These are phyloP conservation scores for Ophiostoma fasciatum DNA, from an alignment of 2,329 filamentous ascomycete species.

Conservation along the genomic window DNA sequence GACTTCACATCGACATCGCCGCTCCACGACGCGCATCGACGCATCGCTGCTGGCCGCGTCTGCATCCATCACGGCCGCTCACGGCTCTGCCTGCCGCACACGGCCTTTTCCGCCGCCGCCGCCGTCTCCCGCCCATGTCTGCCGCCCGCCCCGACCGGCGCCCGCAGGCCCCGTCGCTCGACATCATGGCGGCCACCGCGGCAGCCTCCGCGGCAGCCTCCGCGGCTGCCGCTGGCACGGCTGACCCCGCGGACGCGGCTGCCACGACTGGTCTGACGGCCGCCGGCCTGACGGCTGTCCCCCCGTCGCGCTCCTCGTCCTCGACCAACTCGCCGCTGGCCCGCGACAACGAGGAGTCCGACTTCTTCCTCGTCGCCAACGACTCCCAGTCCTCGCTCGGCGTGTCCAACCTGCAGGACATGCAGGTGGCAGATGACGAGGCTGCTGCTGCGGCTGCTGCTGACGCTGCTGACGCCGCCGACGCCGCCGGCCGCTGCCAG, in stretches of 20 bases:
- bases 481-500: no score
- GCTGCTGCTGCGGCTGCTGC: no score
- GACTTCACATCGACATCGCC: no score
- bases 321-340: slow-evolving; percentile 62
- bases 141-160: slow-evolving; percentile 2
- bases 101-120: not conserved
- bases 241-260: slow-evolving; percentile 19
- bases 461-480: no score
- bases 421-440: slow-evolving; percentile 50
- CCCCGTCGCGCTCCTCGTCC: slow-evolving; percentile 45
- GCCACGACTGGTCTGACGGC: no score
- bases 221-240: slow-evolving; percentile 12
- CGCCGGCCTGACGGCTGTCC: slow-evolving; percentile 11
- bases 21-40: no score
- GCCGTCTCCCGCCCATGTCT: slow-evolving; percentile 4
- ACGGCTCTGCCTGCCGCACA: no score
- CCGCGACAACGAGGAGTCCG: slow-evolving; percentile 78
- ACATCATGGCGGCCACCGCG: slow-evolving; percentile 13
- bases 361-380: slow-evolving; percentile 79
- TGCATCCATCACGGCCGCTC: no score
- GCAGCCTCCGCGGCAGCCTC: no score
- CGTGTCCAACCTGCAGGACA: slow-evolving; percentile 61
- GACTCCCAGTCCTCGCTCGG: slow-evolving; percentile 89
- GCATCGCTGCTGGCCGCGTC: no score
- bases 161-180: slow-evolving; percentile 11